Percentiles rank a stretch among this genome's conserved stretches.
Conservation (phyloP, 2,329 filamentous ascomycete species). For the Aulographum hederae region DNA sequence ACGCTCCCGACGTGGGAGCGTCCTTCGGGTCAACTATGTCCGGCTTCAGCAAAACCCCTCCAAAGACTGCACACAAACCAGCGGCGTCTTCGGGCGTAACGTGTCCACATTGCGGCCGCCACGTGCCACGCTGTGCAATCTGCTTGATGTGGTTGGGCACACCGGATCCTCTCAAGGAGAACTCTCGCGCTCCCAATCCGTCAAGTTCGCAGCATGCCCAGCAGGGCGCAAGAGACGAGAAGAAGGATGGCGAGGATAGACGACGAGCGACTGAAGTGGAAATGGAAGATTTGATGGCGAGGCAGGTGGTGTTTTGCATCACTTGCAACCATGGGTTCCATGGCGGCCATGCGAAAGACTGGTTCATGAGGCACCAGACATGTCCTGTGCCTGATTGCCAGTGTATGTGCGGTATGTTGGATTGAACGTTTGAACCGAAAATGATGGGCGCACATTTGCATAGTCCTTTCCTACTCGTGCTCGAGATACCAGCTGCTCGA, state of each 20-base stretch:
- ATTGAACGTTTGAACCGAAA: too few species aligned
- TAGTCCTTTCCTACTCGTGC: too few species aligned
- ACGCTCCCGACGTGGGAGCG: conserved; percentile 7
- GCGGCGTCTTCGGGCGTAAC: conserved; percentile 26
- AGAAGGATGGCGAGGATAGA: conserved; percentile 14
- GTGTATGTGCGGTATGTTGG: conserved; percentile 28
- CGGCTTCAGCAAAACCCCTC: conserved; percentile 1
- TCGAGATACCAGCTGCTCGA: too few species aligned
- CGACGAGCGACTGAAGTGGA: conserved; percentile 4
- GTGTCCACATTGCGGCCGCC: conserved; percentile 42
- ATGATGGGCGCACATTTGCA: too few species aligned
- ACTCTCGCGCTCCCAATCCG: too few species aligned
- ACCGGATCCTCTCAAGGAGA: conserved; percentile 37
- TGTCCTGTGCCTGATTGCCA: conserved; percentile 37
- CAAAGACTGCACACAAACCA: conserved; percentile 10
- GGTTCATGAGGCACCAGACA: conserved; percentile 36
- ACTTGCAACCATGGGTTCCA: conserved; percentile 46
- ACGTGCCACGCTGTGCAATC: conserved; percentile 43
- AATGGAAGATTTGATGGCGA: conserved; percentile 29
- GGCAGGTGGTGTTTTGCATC: conserved; percentile 42
- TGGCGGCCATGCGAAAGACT: conserved; percentile 41
- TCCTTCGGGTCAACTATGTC: conserved; percentile 13
- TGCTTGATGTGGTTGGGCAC: conserved; percentile 43
- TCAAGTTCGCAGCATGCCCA: too few species aligned
- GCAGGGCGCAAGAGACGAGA: conserved; percentile 17